Base-by-base conservation (phyloP, 2,329 filamentous ascomycete species). In the Calonectria crousiana region DNA sequence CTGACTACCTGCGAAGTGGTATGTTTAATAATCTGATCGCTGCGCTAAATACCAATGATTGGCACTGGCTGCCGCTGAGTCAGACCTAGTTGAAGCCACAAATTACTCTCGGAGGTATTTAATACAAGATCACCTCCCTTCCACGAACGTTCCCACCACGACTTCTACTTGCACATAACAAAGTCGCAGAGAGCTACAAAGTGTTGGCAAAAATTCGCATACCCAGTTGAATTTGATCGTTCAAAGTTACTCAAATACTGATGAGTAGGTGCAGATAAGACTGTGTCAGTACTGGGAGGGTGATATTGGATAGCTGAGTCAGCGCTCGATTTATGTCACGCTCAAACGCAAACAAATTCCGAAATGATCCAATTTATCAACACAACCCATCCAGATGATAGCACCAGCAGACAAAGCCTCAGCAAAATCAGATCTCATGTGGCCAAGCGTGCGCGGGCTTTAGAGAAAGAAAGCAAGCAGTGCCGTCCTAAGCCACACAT, bases 361-460 rank as follows among this genome's bases (percentile, higher is more conserved):
- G 5, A n/a, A 44, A 60, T 67, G 64, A 18, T 72, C 20, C 64
- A 67, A 18, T 72, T 72, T 41, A 72, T 72, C 34, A 67, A 72
- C 23, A 62, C 64, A 20, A 53, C 30, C 14, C 64, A 67, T 64
- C 64, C 70, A 23, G 53, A 67, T 14, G 70, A 67, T 4, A 41
- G 16, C 18, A 72, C 64, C 2, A 67, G 52, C 53, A 14, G 28
- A n/a, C 23, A 62, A 0, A 67, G 52, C 26, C 64, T 72, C 34
- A 72, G 53, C 8, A 44, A 47, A 2, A 72, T 72, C 41, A 67
- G 70, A 36, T 72, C 70, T 1, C 64, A 72, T 28, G 70, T 62
- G 1, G 70, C 70, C 16, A 72, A 53, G 34, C 64, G 62, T 34
- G 49, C 53, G 1, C 32, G 70, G n/a, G 53, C 70, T 44, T 5